A percentile compares a stretch with the other conserved stretches of the same genome.
Conservation (phyloP, 2,329 filamentous ascomycete genomes). For the Aspergillus brasiliensis region DNA sequence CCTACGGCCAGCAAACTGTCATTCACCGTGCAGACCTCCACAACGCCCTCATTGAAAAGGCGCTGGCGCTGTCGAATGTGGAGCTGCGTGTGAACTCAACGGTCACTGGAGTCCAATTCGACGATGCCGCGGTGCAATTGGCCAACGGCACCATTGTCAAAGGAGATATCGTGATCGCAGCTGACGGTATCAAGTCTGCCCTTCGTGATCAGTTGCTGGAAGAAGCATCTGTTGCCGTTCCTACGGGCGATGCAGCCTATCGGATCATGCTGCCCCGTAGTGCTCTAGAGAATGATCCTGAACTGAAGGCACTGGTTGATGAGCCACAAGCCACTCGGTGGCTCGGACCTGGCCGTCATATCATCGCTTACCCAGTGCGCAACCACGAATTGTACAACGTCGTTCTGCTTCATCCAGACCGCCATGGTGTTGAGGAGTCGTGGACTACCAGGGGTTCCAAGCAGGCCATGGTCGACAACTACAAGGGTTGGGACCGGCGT, state of each 20-base stretch:
- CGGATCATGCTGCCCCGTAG: constrained; percentile 73
- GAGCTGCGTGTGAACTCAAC: constrained; percentile 32
- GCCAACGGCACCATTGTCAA: constrained; percentile 27
- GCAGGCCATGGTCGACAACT: constrained; percentile 62
- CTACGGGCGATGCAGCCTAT: constrained; percentile 74
- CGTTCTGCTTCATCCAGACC: constrained; percentile 63
- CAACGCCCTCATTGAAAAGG: constrained; percentile 33
- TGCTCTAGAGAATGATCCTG: constrained; percentile 67
- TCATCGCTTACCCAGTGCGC: constrained; percentile 75
- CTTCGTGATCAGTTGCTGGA: constrained; percentile 46
- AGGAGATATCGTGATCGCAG: constrained; percentile 55
- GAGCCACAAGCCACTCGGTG: constrained; percentile 69
- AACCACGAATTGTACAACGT: constrained; percentile 68
- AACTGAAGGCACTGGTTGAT: constrained; percentile 68
- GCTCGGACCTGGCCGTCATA: constrained; percentile 74
- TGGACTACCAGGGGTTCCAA: constrained; percentile 68
- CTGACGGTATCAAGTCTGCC: constrained; percentile 57
- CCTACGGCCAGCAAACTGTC: constrained; percentile 37
- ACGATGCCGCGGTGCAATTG: constrained; percentile 32
- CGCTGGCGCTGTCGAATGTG: constrained; percentile 33
- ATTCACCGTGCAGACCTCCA: constrained; percentile 42
- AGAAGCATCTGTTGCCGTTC: constrained; percentile 26
- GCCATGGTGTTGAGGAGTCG: constrained; percentile 61
- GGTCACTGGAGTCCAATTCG: constrained; percentile 31
- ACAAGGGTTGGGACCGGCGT: constrained; percentile 61